Conservation (phyloP, 2,329 filamentous ascomycete genomes). For the Neonectria sp. region DNA sequence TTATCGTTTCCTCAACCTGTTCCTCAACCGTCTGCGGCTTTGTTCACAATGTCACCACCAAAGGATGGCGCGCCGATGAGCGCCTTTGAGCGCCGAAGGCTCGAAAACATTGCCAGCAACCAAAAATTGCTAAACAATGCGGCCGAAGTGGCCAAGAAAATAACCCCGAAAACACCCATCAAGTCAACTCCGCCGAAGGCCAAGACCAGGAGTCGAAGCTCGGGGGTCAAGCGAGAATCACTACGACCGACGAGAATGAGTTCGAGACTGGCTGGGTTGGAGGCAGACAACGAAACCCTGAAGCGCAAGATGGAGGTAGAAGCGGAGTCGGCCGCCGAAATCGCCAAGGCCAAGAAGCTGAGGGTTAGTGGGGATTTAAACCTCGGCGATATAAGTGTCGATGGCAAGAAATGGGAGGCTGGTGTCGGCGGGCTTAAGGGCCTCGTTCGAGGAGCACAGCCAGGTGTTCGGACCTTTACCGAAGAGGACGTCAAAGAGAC, state of each 20-base stretch:
- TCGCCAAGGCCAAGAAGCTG: conserved; percentile 70
- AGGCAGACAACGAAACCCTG: conserved; percentile 61
- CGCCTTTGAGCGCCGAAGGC: conserved; percentile 87
- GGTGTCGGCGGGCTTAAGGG: conserved; percentile 75
- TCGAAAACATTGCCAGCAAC: conserved; percentile 90
- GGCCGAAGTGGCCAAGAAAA: conserved; percentile 77
- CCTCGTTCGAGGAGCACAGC: conserved; percentile 77
- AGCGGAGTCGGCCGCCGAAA: conserved; percentile 56
- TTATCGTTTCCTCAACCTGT: not conserved
- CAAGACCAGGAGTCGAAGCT: conserved; percentile 51
- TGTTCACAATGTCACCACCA: conserved; percentile 60
- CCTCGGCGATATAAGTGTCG: conserved; percentile 83
- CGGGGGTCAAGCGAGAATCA: conserved; percentile 63
- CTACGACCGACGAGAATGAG: conserved; percentile 70
- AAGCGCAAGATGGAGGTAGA: conserved; percentile 69
- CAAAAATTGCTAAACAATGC: conserved; percentile 86
- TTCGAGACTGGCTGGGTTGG: conserved; percentile 70
- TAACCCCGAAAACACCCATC: conserved; percentile 73
- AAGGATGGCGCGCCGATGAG: conserved; percentile 70
- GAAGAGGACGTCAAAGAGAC: conserved; percentile 88
- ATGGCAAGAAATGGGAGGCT: conserved; percentile 82
- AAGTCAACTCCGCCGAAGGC: conserved; percentile 57
- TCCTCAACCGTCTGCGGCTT: not conserved
- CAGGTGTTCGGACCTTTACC: conserved; percentile 87
- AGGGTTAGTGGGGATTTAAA: conserved; percentile 73